A percentile compares a stretch with the other conserved stretches of the same genome.
These are phyloP conservation scores for Leucocoprinus birnbaumii DNA, from an alignment of 768 basidiomycete genomes.

Conservation along the genomic window DNA sequence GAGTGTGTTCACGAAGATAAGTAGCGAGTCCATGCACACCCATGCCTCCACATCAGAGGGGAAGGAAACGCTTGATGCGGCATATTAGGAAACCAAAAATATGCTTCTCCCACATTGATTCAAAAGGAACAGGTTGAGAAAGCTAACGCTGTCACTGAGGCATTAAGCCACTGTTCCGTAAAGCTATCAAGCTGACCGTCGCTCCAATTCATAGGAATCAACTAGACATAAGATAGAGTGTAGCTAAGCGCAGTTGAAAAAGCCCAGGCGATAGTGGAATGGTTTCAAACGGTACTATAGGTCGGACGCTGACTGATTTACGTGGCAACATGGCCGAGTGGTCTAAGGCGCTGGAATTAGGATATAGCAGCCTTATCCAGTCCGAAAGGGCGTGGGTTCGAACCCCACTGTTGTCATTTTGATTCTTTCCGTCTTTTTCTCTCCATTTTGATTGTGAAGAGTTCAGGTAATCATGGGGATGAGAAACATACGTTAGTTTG, in stretches of 20 bases:
- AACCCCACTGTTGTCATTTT: constrained; percentile 41
- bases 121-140: too few species aligned
- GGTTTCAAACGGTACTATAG: too few species aligned
- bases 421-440: neutral
- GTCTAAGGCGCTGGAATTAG: constrained; percentile 62
- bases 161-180: too few species aligned
- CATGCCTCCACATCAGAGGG: constrained; percentile 27
- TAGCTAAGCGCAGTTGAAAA: neutral
- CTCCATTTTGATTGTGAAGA: neutral
- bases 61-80: neutral
- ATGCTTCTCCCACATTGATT: too few species aligned
- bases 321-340: constrained; percentile 59
- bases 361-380: constrained; percentile 30
- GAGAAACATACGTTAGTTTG: too few species aligned
- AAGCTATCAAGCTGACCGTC: too few species aligned
- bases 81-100: too few species aligned
- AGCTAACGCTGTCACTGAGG: too few species aligned
- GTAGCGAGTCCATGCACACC: constrained; percentile 53
- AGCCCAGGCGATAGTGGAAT: neutral
- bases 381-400: constrained; percentile 43
- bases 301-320: too few species aligned
- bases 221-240: too few species aligned
- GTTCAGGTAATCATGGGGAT: too few species aligned
- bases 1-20: constrained; percentile 48
- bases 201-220: too few species aligned